phyloP scores from a whole-genome alignment of 2,329 filamentous ascomycete genomes.

The Aphanocladium album region DNA sequence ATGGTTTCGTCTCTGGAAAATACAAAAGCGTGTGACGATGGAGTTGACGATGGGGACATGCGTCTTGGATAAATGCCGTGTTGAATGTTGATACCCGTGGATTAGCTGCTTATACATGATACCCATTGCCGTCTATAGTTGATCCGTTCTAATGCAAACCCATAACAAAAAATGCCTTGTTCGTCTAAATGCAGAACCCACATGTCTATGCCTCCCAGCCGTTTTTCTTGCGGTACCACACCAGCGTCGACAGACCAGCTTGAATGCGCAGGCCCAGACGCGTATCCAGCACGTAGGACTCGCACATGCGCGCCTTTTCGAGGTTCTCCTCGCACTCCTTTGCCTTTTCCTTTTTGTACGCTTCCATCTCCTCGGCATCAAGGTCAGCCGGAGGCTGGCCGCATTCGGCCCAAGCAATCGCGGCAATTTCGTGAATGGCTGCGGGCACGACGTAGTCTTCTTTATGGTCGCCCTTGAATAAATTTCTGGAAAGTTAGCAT shows the following conservation, averaged over 20 bases:
- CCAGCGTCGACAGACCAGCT: slow-evolving; percentile 61
- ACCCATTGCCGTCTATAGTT: neutral
- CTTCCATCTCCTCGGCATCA: slow-evolving; percentile 26
- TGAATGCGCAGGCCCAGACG: slow-evolving; percentile 69
- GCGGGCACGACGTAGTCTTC: slow-evolving; percentile 70
- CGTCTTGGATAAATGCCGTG: no score
- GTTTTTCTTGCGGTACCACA: slow-evolving; percentile 46
- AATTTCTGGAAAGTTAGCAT: slow-evolving; percentile 31
- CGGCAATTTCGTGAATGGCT: slow-evolving; percentile 82
- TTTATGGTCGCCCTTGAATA: slow-evolving; percentile 54
- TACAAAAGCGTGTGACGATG: neutral
- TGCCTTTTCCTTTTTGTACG: slow-evolving; percentile 43
- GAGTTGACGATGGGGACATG: no score
- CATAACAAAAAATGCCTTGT: neutral
- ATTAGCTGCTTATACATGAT: neutral
- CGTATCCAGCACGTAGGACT: slow-evolving; percentile 67
- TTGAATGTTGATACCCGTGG: neutral
- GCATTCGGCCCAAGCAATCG: slow-evolving; percentile 70
- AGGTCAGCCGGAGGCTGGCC: slow-evolving; percentile 33
- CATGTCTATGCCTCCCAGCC: slow-evolving; percentile 21
- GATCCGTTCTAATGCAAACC: neutral
- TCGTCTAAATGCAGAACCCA: neutral
- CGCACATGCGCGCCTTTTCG: slow-evolving; percentile 64
- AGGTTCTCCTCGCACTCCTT: slow-evolving; percentile 60
- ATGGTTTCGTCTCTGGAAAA: neutral